Base-by-base conservation (phyloP, 441 rosid species). In the California macrophylla region DNA sequence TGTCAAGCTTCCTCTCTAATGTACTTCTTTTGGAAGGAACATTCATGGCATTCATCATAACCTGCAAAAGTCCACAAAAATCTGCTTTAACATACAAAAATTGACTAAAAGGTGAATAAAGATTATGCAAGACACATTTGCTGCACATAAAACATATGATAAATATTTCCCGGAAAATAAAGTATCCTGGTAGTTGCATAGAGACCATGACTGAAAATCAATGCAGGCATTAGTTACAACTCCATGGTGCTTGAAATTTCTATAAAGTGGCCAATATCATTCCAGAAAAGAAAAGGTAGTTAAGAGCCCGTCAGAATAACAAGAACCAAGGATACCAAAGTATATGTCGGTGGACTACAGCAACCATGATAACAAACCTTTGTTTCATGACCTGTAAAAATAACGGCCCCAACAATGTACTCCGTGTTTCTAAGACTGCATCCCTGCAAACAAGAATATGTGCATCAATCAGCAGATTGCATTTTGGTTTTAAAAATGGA, bases 11-110 rank as follows among this genome's bases (percentile, higher is more conserved):
- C 85, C 95, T 91, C 82, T 96, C 99, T 71, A 96, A 75, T 54
- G 99, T 96, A 82, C 98, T 96, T 82, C 99, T 87, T 81, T 95
- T 96, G 56, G 98, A 96, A 79, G 98, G 98, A 77, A 95, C 93
- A 71, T 92, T 91, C 98, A 92, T 91, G 62, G 99, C 87, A 82
- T 96, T 96, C 99, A 96, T 96, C 99, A 96, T 93, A 70, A 96
- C 99, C 99, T 96, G 82, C 77, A 82, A 52, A 73, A 45, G 61
- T 69, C 74, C 67, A 65, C 36, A 73, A 75, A 32, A 52, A 67
- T 61, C 23, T 29, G 54, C 45, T 40, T 73, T 16, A 42, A 64
- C 47, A 32, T 66, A 64, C 25, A 60, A 54, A 26, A 77, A 60
- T 15, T 24, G 61, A 47, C 6, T 13, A 26, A 67, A 71, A 15